Evolutionary conservation across 2,329 filamentous ascomycete genomes (phyloP), one percentile per base, ranked within the genome.

Genomic region (Sporothrix variecibatus): DNA sequence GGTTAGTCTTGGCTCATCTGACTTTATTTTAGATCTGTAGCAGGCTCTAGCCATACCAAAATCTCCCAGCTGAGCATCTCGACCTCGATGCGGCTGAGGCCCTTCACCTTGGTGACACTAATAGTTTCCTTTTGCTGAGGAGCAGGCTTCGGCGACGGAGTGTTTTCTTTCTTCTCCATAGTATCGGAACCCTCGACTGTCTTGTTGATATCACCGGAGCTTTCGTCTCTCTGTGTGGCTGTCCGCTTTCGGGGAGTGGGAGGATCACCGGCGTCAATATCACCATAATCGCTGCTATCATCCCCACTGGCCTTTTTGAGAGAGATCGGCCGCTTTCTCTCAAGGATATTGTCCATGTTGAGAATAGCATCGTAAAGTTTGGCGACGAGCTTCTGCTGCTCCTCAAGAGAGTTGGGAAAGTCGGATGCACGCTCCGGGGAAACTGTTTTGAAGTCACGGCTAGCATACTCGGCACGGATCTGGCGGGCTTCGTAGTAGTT

Each of bases 331-430:
- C 31, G 40, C 73, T 74, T 73, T 15, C 38, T 64, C 71, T 78
- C 77, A 11, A 77, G 53, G 43, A 77, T 76, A 65, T 60, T 69
- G 28, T 71, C 70, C 71, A 77, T 75, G 69, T 76, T 74, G 43
- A 72, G 51, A 67, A 78, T 77, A 11, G 80, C 80, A 43, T 81
- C 78, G 72, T 78, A 81, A 31, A 82, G 76, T 11, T 77, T 72
- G 12, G 74, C 76, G n/a, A 80, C 79, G 11, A 82, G 73, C 67
- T 20, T 8, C 20, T 68, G 70, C 71, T 78, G 77, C 64, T 78
- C 75, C 1, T 80, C 76, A 8, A 77, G 72, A 20, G 75, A 75
- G 9, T 15, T 74, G 1, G 80, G 80, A 53, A 76, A 77, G 17
- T 73, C 74, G 2, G 67, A 23, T 1, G 31, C 43, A 5, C 62